Evolutionary conservation across 768 basidiomycete species (phyloP).

Genomic region (Lactifluus volemus): DNA sequence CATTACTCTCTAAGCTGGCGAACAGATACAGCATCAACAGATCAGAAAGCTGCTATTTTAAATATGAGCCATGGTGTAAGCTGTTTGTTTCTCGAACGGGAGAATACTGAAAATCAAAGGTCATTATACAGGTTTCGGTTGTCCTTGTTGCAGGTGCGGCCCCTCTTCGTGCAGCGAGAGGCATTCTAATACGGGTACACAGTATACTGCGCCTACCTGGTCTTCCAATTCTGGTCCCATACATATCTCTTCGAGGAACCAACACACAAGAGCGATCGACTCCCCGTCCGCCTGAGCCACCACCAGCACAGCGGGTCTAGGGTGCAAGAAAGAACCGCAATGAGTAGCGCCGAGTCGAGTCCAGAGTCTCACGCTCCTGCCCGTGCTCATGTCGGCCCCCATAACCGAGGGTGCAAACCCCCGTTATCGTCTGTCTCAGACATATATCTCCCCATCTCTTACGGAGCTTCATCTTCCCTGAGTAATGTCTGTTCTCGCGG

Average conservation of each 20-base stretch:
- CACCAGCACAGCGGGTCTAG: slow-evolving; percentile 5
- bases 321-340: background rate
- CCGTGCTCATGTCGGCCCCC: background rate
- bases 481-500: slow-evolving; percentile 13
- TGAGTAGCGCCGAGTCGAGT: slow-evolving; percentile 1
- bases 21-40: slow-evolving; percentile 14
- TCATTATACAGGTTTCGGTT: slow-evolving; percentile 49
- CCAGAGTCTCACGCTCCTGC: background rate
- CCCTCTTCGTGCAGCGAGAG: background rate
- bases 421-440: slow-evolving; percentile 13
- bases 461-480: slow-evolving; percentile 4
- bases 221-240: slow-evolving; percentile 78
- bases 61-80: slow-evolving; percentile 72
- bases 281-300: background rate
- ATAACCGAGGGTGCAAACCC: background rate
- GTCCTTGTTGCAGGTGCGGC: slow-evolving; percentile 61
- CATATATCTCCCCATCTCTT: slow-evolving; percentile 5
- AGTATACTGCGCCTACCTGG: slow-evolving; percentile 70
- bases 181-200: background rate
- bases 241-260: slow-evolving; percentile 52
- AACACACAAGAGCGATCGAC: slow-evolving; percentile 18
- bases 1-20: slow-evolving; percentile 46
- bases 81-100: background rate
- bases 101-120: background rate
- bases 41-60: slow-evolving; percentile 44